Percentiles rank a stretch among this genome's conserved stretches.
Conservation (phyloP, 257 asterid species). For the Solanum appendiculatum region DNA sequence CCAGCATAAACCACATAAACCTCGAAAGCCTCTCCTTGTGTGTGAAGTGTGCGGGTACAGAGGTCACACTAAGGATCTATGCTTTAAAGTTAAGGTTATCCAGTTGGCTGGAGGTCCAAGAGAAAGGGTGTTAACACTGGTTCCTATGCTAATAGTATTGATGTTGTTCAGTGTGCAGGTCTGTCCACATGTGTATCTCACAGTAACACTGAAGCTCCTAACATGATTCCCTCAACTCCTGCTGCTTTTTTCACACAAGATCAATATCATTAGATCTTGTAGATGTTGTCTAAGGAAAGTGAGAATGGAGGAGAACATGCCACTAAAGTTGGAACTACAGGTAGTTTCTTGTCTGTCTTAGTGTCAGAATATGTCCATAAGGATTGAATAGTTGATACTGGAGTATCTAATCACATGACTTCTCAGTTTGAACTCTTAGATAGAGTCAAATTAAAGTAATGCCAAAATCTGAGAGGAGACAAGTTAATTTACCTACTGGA, state of each 20-base stretch:
- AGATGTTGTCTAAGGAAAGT: neutral
- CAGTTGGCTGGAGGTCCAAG: no score
- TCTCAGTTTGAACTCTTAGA: neutral
- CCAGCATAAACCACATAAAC: neutral
- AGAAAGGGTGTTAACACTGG: no score
- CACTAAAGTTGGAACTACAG: no score
- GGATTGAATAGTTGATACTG: no score
- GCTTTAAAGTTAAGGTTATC: neutral
- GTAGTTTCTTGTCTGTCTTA: neutral
- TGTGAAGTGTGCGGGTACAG: neutral
- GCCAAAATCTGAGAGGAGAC: neutral
- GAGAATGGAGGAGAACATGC: neutral
- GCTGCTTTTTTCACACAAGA: neutral
- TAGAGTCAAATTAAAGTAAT: no score
- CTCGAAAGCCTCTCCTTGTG: neutral
- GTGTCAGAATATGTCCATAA: neutral
- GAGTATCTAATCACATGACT: neutral
- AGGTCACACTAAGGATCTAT: neutral
- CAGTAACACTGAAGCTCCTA: neutral
- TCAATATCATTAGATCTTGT: neutral
- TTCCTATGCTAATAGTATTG: neutral
- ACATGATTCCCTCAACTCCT: neutral
- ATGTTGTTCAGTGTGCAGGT: neutral
- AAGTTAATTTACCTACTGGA: neutral
- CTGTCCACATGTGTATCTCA: neutral